Evolutionary conservation across 2,329 filamentous ascomycete species (phyloP).

Genomic region (Sclerotinia glacialis): DNA sequence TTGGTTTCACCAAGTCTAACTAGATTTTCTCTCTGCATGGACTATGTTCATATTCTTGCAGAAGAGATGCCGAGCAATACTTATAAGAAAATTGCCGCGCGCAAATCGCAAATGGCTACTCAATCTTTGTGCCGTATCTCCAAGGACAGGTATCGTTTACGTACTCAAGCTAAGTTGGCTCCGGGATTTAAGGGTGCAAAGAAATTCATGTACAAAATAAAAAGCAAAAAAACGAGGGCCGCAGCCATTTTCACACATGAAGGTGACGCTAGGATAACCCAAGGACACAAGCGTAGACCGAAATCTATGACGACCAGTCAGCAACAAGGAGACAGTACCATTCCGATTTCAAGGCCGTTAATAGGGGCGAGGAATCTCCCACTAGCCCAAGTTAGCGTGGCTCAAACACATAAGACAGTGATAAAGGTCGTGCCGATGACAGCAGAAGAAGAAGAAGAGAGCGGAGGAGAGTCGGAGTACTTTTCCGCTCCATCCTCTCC

Average conservation of each 20-base stretch:
- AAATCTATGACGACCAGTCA: not conserved
- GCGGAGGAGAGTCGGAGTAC: not conserved
- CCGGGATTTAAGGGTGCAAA: not conserved
- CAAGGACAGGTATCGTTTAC: not conserved
- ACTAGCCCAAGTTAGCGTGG: not conserved
- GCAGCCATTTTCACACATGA: too few relatives aligned
- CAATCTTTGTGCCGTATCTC: not conserved
- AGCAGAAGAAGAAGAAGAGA: not conserved
- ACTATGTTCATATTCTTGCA: too few relatives aligned
- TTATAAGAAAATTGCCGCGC: too few relatives aligned
- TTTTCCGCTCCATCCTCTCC: not conserved
- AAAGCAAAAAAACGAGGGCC: too few relatives aligned
- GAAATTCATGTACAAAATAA: not conserved
- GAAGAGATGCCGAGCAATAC: not conserved
- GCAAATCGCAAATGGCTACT: not conserved
- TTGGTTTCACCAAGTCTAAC: accelerated
- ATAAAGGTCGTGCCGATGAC: not conserved
- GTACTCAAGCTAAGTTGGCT: not conserved
- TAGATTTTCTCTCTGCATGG: not conserved
- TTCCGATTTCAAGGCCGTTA: not conserved
- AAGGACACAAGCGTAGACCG: not conserved
- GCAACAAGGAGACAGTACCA: not conserved
- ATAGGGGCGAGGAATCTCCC: too few relatives aligned
- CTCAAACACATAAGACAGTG: not conserved
- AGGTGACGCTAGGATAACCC: too few relatives aligned